A percentile compares a stretch with the other conserved stretches of the same genome.
phyloP scores from a whole-genome alignment of 2,329 filamentous ascomycete genomes.

The Xylaria sp. region DNA sequence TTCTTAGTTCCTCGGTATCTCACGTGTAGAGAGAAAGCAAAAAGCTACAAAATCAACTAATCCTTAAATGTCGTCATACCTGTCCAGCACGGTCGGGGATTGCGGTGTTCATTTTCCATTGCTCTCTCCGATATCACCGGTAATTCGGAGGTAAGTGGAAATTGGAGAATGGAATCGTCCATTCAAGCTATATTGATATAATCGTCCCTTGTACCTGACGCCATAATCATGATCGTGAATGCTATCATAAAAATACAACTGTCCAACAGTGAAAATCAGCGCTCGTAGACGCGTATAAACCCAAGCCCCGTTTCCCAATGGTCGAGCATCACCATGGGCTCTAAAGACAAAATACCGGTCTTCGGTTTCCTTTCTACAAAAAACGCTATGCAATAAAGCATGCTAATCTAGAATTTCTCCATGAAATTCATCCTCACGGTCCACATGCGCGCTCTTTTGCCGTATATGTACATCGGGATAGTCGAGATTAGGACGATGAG shows the following conservation, averaged over 20 bases:
- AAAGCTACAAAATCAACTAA: not conserved
- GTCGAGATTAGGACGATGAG: conserved; percentile 74
- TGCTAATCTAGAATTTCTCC: conserved; percentile 71
- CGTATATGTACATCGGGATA: conserved; percentile 93
- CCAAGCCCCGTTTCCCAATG: not conserved
- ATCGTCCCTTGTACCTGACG: not conserved
- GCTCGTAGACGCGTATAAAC: not conserved
- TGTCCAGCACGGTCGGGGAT: not conserved
- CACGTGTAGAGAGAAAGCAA: not conserved
- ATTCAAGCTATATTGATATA: not conserved
- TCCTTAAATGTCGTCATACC: conserved; percentile 22
- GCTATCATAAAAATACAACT: conserved; percentile 4
- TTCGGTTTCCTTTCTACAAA: not conserved
- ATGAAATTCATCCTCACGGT: conserved; percentile 85
- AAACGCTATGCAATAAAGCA: not conserved
- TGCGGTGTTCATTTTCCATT: not conserved
- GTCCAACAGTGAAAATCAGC: not conserved
- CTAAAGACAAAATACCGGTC: not conserved
- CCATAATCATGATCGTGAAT: conserved; percentile 2
- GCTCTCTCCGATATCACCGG: conserved; percentile 13
- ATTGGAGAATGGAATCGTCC: not conserved
- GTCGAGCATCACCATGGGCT: not conserved
- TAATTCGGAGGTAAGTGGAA: not conserved
- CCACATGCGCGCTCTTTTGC: conserved; percentile 93
- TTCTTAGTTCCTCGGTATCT: too few relatives aligned